phyloP scores from a whole-genome alignment of 306 rosid genomes.

The Medicago lupulina region DNA sequence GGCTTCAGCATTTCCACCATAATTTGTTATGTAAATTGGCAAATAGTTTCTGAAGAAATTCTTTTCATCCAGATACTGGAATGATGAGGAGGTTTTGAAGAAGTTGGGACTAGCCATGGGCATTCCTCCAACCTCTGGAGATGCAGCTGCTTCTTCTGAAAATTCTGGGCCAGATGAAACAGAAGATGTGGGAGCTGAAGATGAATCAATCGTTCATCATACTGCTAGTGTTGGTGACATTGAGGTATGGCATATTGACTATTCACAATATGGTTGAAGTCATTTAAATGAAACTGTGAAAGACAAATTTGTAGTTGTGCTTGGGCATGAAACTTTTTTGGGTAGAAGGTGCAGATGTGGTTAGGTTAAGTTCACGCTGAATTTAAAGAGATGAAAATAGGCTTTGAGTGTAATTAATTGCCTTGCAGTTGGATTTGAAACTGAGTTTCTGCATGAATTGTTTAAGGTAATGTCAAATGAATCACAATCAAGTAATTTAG shows the following conservation, averaged over 20 bases:
- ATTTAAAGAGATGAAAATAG: constrained; percentile 18
- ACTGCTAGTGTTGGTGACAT: constrained; percentile 98
- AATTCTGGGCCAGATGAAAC: constrained; percentile 72
- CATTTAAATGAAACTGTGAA: constrained; percentile 15
- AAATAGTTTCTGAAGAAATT: constrained; percentile 30
- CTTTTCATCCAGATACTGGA: constrained; percentile 77
- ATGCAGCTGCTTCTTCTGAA: constrained; percentile 70
- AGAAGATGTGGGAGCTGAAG: constrained; percentile 85
- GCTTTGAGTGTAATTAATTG: constrained; percentile 21
- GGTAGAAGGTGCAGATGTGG: constrained; percentile 21
- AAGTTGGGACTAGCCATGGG: constrained; percentile 95
- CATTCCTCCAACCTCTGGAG: constrained; percentile 63
- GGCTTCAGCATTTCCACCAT: constrained; percentile 26
- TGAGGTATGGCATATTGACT: constrained; percentile 56
- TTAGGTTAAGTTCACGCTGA: constrained; percentile 24
- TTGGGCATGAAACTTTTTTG: neutral
- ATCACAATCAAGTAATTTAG: constrained; percentile 16
- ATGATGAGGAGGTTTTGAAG: constrained; percentile 77
- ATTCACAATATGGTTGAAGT: constrained; percentile 30
- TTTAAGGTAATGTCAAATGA: constrained; percentile 8
- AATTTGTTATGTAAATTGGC: constrained; percentile 18
- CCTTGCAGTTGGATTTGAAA: neutral
- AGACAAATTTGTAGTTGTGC: constrained; percentile 18
- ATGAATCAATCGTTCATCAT: constrained; percentile 91
- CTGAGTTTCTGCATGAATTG: constrained; percentile 9